These are phyloP conservation scores for Mycena citricolor DNA, from an alignment of 1,284 basidiomycete species.

Conservation along the genomic window DNA sequence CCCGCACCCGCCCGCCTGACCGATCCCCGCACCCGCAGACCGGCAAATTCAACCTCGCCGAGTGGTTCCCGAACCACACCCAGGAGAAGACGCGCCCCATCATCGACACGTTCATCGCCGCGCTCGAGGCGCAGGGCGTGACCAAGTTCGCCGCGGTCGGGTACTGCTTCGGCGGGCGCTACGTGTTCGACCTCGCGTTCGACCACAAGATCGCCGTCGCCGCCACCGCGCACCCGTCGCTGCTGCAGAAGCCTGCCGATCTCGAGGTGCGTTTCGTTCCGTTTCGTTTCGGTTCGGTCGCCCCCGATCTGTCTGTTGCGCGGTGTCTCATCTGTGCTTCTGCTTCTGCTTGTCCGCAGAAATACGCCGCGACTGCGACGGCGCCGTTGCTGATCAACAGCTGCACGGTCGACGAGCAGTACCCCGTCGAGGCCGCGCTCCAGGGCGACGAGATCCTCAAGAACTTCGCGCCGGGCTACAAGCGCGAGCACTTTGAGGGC, in stretches of 20 bases:
- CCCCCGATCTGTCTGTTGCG: too few relatives aligned
- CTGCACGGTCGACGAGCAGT: constrained; percentile 23
- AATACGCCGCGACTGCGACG: constrained; percentile 8
- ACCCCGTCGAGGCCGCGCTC: constrained; percentile 23
- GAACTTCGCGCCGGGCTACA: constrained; percentile 28
- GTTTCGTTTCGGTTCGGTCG: too few relatives aligned
- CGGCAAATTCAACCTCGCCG: constrained; percentile 39
- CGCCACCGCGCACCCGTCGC: constrained; percentile 65
- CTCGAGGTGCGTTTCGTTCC: constrained; percentile 45
- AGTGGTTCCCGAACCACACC: constrained; percentile 53
- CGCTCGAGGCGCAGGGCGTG: constrained; percentile 58
- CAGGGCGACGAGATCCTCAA: constrained; percentile 31
- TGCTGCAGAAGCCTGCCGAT: constrained; percentile 59
- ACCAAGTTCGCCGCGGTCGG: constrained; percentile 60
- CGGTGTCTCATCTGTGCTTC: neutral
- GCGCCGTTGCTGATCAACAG: constrained; percentile 28
- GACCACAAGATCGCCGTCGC: constrained; percentile 54
- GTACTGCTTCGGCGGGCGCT: constrained; percentile 73
- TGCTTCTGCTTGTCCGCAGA: constrained; percentile 8
- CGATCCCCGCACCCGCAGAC: too few relatives aligned
- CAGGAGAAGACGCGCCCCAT: constrained; percentile 46
- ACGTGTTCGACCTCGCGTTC: constrained; percentile 67
- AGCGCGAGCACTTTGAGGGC: constrained; percentile 24
- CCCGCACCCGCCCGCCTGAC: constrained; percentile 44
- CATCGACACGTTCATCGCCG: constrained; percentile 57